A percentile compares a stretch with the other conserved stretches of the same genome.
Evolutionary conservation across 2,329 filamentous ascomycete genomes (phyloP).

Genomic region (Shiraia bambusicola): DNA sequence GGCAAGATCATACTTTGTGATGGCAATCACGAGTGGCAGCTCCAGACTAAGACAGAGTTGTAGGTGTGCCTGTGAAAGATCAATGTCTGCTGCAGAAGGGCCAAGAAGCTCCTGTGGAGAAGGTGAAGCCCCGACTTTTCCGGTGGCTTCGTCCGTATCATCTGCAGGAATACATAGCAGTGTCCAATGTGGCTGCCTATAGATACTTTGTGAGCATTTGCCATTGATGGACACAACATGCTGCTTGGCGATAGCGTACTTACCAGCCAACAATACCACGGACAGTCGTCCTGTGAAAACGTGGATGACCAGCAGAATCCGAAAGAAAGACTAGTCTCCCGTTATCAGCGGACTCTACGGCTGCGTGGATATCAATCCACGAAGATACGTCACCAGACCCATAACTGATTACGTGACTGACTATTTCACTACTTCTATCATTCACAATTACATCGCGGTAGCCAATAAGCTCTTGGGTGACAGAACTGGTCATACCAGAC

Average conservation of each 20-base stretch:
- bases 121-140: conserved; percentile 49
- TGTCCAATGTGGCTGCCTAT: conserved; percentile 80
- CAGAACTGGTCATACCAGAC: conserved; percentile 89
- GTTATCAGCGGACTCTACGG: conserved; percentile 66
- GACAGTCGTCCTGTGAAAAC: conserved; percentile 85
- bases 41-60: conserved; percentile 80
- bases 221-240: too few relatives aligned
- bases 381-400: conserved; percentile 82
- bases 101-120: conserved; percentile 56
- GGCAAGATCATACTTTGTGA: conserved; percentile 89
- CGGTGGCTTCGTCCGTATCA: conserved; percentile 57
- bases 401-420: conserved; percentile 71
- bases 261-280: conserved; percentile 87
- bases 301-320: conserved; percentile 87
- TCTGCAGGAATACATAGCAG: conserved; percentile 84
- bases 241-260: conserved; percentile 4
- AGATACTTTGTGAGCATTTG: conserved; percentile 4
- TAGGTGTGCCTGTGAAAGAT: conserved; percentile 77
- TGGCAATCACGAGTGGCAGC: conserved; percentile 74
- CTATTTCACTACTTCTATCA: conserved; percentile 11
- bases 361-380: conserved; percentile 91
- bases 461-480: conserved; percentile 90
- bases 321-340: conserved; percentile 84
- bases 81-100: conserved; percentile 59
- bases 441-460: conserved; percentile 55